Percentiles rank a stretch among this genome's conserved stretches.
Conservation (phyloP, 2,329 filamentous ascomycete genomes). For the Coniochaeta ligniaria region DNA sequence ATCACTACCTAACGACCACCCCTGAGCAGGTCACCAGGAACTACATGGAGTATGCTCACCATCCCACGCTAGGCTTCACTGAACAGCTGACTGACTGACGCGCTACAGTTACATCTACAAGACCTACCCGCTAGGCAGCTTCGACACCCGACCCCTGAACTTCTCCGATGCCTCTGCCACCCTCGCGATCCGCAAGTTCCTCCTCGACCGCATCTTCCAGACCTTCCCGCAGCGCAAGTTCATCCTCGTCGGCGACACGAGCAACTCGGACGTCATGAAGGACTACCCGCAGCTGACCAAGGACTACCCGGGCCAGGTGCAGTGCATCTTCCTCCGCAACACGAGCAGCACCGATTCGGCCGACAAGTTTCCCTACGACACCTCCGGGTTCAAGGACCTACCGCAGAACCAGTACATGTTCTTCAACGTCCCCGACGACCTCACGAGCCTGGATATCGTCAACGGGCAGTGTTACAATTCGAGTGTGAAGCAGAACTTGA, state of each 20-base stretch:
- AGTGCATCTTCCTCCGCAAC: slow-evolving; percentile 73
- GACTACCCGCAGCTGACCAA: slow-evolving; percentile 54
- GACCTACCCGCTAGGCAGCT: slow-evolving; percentile 69
- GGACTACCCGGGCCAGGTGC: slow-evolving; percentile 63
- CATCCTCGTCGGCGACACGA: slow-evolving; percentile 68
- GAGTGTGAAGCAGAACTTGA: slow-evolving; percentile 61
- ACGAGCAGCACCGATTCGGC: slow-evolving; percentile 60
- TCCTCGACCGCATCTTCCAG: slow-evolving; percentile 65
- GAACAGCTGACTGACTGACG: neutral
- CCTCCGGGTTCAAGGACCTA: slow-evolving; percentile 60
- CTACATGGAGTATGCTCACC: slow-evolving; percentile 57
- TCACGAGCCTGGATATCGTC: slow-evolving; percentile 57
- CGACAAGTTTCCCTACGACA: slow-evolving; percentile 70
- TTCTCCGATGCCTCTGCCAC: slow-evolving; percentile 71
- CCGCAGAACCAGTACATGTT: slow-evolving; percentile 71
- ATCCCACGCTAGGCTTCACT: neutral
- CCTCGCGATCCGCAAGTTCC: slow-evolving; percentile 60
- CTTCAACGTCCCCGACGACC: slow-evolving; percentile 64
- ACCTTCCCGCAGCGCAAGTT: slow-evolving; percentile 72
- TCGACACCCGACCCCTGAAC: slow-evolving; percentile 72
- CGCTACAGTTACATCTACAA: slow-evolving; percentile 58
- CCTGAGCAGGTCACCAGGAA: slow-evolving; percentile 70
- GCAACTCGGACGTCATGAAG: slow-evolving; percentile 69
- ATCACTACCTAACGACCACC: slow-evolving; percentile 76
- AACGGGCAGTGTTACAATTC: slow-evolving; percentile 62